Conservation (phyloP, 768 basidiomycete genomes). For the Leccinum subtestaceum region DNA sequence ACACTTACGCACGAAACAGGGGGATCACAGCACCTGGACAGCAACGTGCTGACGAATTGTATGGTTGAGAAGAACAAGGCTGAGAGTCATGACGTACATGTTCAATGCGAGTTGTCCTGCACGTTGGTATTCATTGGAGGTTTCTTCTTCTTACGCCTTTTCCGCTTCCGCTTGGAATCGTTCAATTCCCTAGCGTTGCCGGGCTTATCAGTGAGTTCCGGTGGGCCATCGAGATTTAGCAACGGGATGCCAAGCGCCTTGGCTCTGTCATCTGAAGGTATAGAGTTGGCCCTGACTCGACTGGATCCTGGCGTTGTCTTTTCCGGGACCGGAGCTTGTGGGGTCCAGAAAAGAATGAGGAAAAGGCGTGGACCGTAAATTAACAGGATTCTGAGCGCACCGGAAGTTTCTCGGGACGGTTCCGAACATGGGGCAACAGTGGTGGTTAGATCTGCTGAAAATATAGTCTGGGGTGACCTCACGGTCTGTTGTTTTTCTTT, state of each 20-base stretch:
- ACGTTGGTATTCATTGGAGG: constrained; percentile 29
- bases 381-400: constrained; percentile 15
- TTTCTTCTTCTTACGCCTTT: constrained; percentile 54
- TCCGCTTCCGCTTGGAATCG: constrained; percentile 52
- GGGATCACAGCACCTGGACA: neutral
- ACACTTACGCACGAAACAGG: neutral
- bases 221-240: constrained; percentile 56
- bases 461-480: constrained; percentile 6
- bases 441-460: constrained; percentile 1
- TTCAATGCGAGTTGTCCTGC: constrained; percentile 14
- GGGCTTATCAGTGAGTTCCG: constrained; percentile 20
- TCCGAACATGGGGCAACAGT: neutral
- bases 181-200: constrained; percentile 16
- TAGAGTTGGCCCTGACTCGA: constrained; percentile 5
- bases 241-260: constrained; percentile 36
- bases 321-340: constrained; percentile 18
- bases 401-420: constrained; percentile 11
- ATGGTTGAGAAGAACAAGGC: neutral
- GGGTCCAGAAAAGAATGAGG: constrained; percentile 14
- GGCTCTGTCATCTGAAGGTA: constrained; percentile 10
- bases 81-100: constrained; percentile 14
- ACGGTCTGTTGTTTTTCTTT: constrained; percentile 8
- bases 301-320: neutral
- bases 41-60: constrained; percentile 5
- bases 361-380: constrained; percentile 6